Evolutionary conservation across 2,329 filamentous ascomycete species (phyloP).

Genomic region (Epichloe scottii): DNA sequence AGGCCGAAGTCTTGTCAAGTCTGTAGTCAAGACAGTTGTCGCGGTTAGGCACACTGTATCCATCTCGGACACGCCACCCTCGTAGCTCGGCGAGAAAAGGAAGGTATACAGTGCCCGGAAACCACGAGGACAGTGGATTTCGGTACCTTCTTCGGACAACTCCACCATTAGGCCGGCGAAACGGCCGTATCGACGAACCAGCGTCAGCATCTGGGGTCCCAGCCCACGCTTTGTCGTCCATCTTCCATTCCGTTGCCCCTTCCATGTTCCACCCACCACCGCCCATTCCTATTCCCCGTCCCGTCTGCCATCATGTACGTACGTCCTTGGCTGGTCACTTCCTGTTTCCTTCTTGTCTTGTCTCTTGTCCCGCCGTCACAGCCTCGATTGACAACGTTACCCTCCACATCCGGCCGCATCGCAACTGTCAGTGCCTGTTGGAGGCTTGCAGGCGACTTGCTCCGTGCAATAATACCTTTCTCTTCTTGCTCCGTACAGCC

Average conservation of each 20-base stretch:
- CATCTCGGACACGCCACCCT: neutral
- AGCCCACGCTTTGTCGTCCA: conserved; percentile 1
- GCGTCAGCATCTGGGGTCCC: conserved; percentile 6
- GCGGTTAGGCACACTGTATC: neutral
- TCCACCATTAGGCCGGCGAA: conserved; percentile 48
- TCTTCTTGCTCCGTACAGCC: neutral
- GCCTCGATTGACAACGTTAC: neutral
- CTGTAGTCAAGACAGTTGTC: neutral
- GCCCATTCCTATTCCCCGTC: conserved; percentile 1
- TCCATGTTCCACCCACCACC: conserved; percentile 6
- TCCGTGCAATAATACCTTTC: neutral
- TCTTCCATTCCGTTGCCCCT: conserved; percentile 10
- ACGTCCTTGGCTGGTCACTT: neutral
- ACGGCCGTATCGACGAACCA: conserved; percentile 37
- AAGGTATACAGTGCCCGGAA: conserved; percentile 2
- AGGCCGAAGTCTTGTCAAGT: too few species aligned
- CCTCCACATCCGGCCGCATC: neutral
- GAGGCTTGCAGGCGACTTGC: neutral
- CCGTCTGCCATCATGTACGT: neutral
- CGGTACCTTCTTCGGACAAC: conserved; percentile 14
- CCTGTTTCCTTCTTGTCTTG: neutral
- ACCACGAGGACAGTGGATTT: neutral
- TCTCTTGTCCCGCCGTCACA: neutral
- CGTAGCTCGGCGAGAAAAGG: neutral
- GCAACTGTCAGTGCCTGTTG: neutral